Base-by-base conservation (phyloP, 176 grass and related monocot species). In the Carex cristatella region DNA sequence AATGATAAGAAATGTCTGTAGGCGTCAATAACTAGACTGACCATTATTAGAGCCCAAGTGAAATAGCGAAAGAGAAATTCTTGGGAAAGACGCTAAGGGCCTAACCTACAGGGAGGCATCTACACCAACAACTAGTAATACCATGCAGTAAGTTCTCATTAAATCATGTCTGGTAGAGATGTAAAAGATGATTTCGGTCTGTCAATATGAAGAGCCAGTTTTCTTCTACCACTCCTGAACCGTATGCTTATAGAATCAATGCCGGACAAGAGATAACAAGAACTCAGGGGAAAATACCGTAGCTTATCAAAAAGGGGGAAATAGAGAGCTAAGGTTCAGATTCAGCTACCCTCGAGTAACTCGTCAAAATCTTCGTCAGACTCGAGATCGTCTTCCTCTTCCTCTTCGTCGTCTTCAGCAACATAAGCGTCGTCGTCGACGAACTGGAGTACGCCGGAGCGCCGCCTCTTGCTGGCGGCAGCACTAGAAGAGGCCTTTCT, bases 371-470 rank as follows among this genome's bases (percentile, higher is more conserved):
- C 89, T 0, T 91, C 83, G 15, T 91, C 92, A 4, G 85, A 62
- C 40, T 87, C 83, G 38, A 56, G 44, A 7, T 88, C 90, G 11
- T 90, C 84, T 1, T 89, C 91, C 12, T 93, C 86, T 1, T 92
- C 86, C 5, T 94, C 90, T 14, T 89, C 91, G 15, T 93, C 87
- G 0, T 83, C 87, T 53, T 92, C 90, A 60, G 80, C 87, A 2
- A 90, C 88, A 30, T 79, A 67, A 42, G 93, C 93, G 14, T 42
- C 90, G 61, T 95, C 96, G 51, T 99, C 96, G 78, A 99, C 55
- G 85, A 91, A 99, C 88, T 79, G 85, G 68, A 88, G 88, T 1
- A 88, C 96, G 44, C 90, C 96, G 8, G 79, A 30, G 46, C 90
- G 83, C 33, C 87, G 86, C 80, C 83, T 62, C 80, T 88, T 87